Conservation (phyloP, 1,139 yeast genomes). For the Zygosaccharomyces sapae region DNA sequence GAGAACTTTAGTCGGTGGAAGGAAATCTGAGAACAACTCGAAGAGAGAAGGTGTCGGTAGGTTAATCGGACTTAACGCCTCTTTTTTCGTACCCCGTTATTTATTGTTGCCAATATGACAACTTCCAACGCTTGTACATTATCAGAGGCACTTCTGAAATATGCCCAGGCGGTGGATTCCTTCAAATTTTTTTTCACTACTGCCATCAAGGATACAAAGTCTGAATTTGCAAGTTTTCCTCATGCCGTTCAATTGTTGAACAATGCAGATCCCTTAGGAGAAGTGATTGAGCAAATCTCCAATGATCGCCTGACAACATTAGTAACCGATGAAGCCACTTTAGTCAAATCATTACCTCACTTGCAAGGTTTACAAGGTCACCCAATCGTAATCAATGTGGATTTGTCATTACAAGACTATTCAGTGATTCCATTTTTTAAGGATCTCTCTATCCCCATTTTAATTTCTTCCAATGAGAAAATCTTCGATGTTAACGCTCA, state of each 20-base stretch:
- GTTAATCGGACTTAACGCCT: not conserved
- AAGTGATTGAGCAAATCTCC: constrained; percentile 18
- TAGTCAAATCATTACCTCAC: constrained; percentile 57
- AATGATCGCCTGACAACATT: constrained; percentile 29
- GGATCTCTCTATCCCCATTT: constrained; percentile 59
- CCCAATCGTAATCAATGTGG: constrained; percentile 59
- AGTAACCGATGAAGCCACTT: constrained; percentile 49
- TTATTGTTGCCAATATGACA: constrained; percentile 9
- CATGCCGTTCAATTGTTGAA: constrained; percentile 22
- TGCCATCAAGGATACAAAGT: constrained; percentile 17
- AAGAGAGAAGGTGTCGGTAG: not conserved
- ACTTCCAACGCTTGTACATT: constrained; percentile 10
- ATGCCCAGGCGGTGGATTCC: constrained; percentile 13
- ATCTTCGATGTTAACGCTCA: constrained; percentile 51
- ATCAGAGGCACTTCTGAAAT: constrained; percentile 12
- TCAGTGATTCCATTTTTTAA: constrained; percentile 64
- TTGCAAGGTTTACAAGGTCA: constrained; percentile 46
- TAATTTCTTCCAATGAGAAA: constrained; percentile 57
- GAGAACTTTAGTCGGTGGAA: not conserved
- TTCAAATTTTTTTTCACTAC: constrained; percentile 21
- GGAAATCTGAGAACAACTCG: not conserved
- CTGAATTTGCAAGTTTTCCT: constrained; percentile 9
- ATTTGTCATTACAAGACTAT: constrained; percentile 55
- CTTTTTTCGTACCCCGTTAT: not conserved
- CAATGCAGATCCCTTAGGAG: constrained; percentile 32